These are phyloP conservation scores for Trichophyton schoenleinii DNA, from an alignment of 2,329 filamentous ascomycete genomes.

Conservation along the genomic window DNA sequence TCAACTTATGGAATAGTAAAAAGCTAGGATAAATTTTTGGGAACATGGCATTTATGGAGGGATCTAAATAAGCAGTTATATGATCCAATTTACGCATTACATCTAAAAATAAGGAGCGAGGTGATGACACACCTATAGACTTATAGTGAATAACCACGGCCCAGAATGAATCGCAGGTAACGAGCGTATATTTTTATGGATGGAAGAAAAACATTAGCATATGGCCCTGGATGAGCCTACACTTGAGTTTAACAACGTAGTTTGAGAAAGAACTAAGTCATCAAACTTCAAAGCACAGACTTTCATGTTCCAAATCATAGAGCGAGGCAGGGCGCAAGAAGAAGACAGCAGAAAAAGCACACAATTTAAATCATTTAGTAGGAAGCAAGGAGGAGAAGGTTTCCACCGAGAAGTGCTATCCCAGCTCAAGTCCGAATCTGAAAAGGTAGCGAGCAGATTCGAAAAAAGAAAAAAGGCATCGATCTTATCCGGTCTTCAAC, in stretches of 20 bases:
- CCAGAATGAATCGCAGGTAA: background rate
- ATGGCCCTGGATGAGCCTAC: background rate
- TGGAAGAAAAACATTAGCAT: background rate
- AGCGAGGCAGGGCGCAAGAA: background rate
- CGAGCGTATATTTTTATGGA: background rate
- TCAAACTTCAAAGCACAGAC: background rate
- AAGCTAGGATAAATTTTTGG: background rate
- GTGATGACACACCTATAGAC: too few species aligned
- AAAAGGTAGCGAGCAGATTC: background rate
- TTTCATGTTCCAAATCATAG: background rate
- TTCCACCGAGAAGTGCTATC: background rate
- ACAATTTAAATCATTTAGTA: background rate
- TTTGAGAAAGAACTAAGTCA: background rate
- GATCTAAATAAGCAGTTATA: background rate
- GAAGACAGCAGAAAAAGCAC: background rate
- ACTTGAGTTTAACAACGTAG: background rate
- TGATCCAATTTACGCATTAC: background rate
- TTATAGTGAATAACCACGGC: background rate
- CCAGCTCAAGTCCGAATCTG: background rate
- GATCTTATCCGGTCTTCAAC: background rate
- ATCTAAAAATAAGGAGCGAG: too few species aligned
- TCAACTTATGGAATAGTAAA: conserved; percentile 14
- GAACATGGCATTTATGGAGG: background rate
- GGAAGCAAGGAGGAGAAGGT: background rate
- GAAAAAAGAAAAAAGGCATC: background rate